Conservation (phyloP, 139 green algal genomes). For the Ettlia oleoabundans region DNA sequence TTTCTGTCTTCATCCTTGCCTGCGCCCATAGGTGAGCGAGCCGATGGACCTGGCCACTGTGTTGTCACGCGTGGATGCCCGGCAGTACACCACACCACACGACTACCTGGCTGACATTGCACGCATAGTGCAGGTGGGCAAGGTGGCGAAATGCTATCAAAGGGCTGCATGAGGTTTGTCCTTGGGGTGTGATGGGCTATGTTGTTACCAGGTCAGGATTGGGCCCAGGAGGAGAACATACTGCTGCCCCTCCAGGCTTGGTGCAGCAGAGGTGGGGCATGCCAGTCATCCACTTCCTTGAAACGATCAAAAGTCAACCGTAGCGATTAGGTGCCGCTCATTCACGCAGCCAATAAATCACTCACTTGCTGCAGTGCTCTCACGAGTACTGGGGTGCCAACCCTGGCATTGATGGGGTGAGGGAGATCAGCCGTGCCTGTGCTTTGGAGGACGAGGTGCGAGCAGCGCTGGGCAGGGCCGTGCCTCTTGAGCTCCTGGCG, state of each 20-base stretch:
- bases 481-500: conserved; percentile 54
- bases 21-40: conserved; percentile 19
- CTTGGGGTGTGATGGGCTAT: no score
- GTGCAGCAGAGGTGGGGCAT: no score
- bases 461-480: conserved; percentile 30
- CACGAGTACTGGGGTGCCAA: conserved; percentile 41
- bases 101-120: conserved; percentile 72
- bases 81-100: conserved; percentile 61
- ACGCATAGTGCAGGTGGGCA: conserved; percentile 53
- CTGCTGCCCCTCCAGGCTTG: no score
- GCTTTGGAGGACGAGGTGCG: conserved; percentile 58
- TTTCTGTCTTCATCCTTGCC: neutral
- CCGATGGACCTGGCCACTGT: conserved; percentile 84
- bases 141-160: no score
- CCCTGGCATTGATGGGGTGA: neutral
- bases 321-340: no score
- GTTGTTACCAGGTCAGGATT: no score
- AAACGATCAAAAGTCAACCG: no score
- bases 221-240: no score
- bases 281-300: no score
- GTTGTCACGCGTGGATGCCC: conserved; percentile 69
- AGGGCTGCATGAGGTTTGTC: neutral
- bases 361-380: neutral
- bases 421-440: conserved; percentile 48
- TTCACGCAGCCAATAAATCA: no score